Conservation (phyloP, 768 basidiomycete genomes). For the Baorangia bicolor region DNA sequence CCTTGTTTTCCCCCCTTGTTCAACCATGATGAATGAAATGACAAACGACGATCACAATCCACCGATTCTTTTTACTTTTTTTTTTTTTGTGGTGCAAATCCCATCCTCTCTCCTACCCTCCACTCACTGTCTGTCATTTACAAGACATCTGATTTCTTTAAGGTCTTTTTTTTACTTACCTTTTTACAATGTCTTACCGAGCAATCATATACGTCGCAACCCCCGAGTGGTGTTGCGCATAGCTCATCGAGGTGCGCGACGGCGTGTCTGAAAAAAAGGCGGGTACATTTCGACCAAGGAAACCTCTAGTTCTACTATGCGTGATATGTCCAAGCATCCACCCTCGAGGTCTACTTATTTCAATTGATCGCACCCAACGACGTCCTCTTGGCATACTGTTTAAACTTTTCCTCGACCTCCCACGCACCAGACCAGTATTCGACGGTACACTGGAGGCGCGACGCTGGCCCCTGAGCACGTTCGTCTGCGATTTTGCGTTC, state of each 20-base stretch:
- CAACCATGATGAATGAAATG: conserved; percentile 6
- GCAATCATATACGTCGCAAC: conserved; percentile 1
- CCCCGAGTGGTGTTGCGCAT: not conserved
- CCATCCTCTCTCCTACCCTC: not conserved
- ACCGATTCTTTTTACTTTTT: not conserved
- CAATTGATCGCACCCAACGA: conserved; percentile 1
- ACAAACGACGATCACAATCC: conserved; percentile 1
- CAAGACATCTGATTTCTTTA: conserved; percentile 16
- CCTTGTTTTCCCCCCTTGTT: not conserved
- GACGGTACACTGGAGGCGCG: conserved; percentile 69
- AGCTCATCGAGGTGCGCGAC: not conserved
- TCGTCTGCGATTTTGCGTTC: conserved; percentile 76
- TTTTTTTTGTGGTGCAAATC: not conserved
- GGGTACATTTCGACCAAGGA: not conserved
- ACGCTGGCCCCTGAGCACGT: conserved; percentile 40
- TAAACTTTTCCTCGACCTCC: conserved; percentile 90
- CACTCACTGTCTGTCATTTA: conserved; percentile 16
- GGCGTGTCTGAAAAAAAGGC: no score
- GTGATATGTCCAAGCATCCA: not conserved
- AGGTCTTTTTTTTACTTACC: not conserved
- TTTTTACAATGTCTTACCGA: not conserved
- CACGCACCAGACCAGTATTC: conserved; percentile 92
- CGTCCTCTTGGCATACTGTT: conserved; percentile 6
- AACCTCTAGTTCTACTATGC: not conserved
- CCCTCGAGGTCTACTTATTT: no score